Evolutionary conservation across 768 basidiomycete genomes (phyloP).

Genomic region (Lactarius sp.): DNA sequence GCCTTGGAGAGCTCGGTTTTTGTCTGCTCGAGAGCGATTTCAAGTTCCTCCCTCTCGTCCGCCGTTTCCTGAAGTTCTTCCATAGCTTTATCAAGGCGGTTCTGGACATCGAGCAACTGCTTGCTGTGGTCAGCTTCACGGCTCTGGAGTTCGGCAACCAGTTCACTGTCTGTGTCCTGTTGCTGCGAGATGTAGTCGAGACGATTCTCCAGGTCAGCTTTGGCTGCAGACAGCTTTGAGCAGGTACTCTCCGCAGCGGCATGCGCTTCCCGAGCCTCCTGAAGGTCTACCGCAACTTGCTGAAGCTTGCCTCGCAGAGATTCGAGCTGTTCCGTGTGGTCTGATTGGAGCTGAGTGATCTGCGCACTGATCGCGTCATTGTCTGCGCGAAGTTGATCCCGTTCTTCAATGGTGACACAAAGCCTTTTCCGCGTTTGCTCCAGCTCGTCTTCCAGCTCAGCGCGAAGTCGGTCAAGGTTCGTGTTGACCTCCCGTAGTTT

Average conservation of each 20-base stretch:
- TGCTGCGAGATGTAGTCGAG: slow-evolving; percentile 8
- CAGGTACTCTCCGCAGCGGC: slow-evolving; percentile 34
- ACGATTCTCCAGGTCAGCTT: slow-evolving; percentile 21
- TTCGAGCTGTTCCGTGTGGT: slow-evolving; percentile 25
- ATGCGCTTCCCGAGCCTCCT: slow-evolving; percentile 21
- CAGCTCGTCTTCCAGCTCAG: slow-evolving; percentile 25
- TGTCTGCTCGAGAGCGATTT: slow-evolving; percentile 9
- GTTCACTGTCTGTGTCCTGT: slow-evolving; percentile 6
- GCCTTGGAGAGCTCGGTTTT: slow-evolving; percentile 4
- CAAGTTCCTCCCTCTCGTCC: slow-evolving; percentile 14
- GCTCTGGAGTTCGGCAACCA: slow-evolving; percentile 6
- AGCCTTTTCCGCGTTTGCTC: slow-evolving; percentile 25
- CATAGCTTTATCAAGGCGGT: slow-evolving; percentile 4
- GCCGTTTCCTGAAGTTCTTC: slow-evolving; percentile 11
- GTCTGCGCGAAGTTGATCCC: slow-evolving; percentile 12
- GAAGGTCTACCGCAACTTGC: slow-evolving; percentile 23
- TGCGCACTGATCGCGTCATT: slow-evolving; percentile 9
- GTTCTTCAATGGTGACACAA: slow-evolving; percentile 17
- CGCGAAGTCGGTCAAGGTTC: slow-evolving; percentile 16
- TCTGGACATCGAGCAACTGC: slow-evolving; percentile 11
- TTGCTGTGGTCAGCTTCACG: not conserved
- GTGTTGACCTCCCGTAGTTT: slow-evolving; percentile 20
- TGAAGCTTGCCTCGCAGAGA: slow-evolving; percentile 26
- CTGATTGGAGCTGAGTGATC: slow-evolving; percentile 14
- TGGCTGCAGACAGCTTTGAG: slow-evolving; percentile 17